Percentiles rank a stretch among this genome's conserved stretches.
Evolutionary conservation across 2,329 filamentous ascomycete species (phyloP).

Genomic region (Mariannaea elegans): DNA sequence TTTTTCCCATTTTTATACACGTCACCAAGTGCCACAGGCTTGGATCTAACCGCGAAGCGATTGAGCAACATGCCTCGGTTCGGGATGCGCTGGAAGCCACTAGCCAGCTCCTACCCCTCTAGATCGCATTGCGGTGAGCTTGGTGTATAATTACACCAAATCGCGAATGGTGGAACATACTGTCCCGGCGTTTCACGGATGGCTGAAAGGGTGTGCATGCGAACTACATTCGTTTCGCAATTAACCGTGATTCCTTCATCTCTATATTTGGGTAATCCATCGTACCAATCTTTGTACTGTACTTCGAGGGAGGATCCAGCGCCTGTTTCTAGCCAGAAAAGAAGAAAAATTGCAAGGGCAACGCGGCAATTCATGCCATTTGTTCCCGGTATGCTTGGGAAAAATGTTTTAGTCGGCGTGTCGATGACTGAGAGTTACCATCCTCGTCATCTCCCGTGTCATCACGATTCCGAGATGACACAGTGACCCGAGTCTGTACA

Average conservation of each 20-base stretch:
- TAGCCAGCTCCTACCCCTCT: conserved; percentile 79
- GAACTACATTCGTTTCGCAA: no score
- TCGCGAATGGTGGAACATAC: conserved; percentile 59
- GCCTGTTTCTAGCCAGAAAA: no score
- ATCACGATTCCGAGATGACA: conserved; percentile 21
- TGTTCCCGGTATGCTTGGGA: not conserved
- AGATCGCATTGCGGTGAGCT: conserved; percentile 31
- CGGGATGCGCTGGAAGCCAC: conserved; percentile 90
- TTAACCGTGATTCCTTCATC: no score
- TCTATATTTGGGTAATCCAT: no score
- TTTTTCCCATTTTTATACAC: no score
- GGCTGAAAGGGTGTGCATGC: conserved; percentile 68
- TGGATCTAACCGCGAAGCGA: conserved; percentile 96
- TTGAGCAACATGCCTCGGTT: conserved; percentile 91
- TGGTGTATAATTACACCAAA: not conserved
- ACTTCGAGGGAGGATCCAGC: no score
- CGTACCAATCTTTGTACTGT: no score
- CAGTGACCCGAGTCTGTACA: conserved; percentile 32
- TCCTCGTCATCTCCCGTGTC: conserved; percentile 27
- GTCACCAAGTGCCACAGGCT: conserved; percentile 93
- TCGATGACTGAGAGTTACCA: conserved; percentile 35
- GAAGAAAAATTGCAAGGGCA: no score
- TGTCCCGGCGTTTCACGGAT: conserved; percentile 76
- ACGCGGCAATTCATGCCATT: not conserved
- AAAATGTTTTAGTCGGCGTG: conserved; percentile 26